Evolutionary conservation across 495 filamentous ascomycete genomes (phyloP), one percentile per base, ranked within the genome.

Genomic region (Letharia columbiana): DNA sequence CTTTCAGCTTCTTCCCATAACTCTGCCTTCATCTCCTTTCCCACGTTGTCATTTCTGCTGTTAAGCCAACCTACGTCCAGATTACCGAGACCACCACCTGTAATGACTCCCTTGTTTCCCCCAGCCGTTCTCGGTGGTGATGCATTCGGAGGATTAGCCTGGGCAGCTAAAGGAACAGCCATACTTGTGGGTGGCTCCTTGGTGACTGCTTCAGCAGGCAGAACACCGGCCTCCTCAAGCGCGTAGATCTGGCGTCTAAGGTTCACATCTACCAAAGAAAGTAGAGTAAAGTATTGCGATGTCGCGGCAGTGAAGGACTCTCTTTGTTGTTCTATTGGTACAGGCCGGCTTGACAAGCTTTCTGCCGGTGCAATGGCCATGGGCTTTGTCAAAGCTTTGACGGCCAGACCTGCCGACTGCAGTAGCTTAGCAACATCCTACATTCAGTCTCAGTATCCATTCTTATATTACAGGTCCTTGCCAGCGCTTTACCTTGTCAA

Each of bases 21-120:
- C 77, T 94, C 90, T 17, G 82, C 82, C 73, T 94, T 90, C 81
- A 89, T 91, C 66, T 89, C 86, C 71, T 83, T 86, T 52, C 86
- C 89, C 20, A 92, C 86, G 41, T 85, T 86, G 68, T 88, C 86
- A 66, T 87, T 88, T 66, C 90, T 83, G 75, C 88, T 89, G 71
- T 96, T 96, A 71, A 96, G 77, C 84, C 86, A 88, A 61, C 91
- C 91, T 18, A 94, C 84, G 74, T 96, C 91, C 57, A 93, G 76
- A 37, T 77, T 76, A 5, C 87, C 87, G 23, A 87, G 77, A 61
- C 82, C 79, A 12, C 84, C 83, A 62, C 81, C 78, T 65, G 82
- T 76, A 69, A 83, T 77, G 1, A 76, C 39, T 49, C 41, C 60
- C 50, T 68, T 73, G 6, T 28, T 64, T 12, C 69, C 68, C 60